Evolutionary conservation across 2,329 filamentous ascomycete genomes (phyloP), one percentile per base, ranked within the genome.

Genomic region (Stagonosporopsis chrysanthemi): DNA sequence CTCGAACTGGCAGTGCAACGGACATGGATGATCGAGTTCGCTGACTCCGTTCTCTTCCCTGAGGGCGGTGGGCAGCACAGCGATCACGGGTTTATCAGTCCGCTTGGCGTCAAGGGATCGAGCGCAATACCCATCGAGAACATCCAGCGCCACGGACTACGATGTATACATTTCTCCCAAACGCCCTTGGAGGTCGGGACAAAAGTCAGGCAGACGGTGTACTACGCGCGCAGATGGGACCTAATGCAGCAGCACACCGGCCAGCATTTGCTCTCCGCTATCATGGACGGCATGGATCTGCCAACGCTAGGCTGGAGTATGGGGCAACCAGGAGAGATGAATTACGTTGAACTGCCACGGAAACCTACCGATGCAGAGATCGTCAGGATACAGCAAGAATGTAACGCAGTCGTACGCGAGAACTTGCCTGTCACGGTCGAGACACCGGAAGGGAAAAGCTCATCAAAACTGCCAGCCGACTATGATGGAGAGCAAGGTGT

Each of bases 141-240:
- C 42, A 63, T 74, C 22, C 69, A 74, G 49, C 69, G 71, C 22
- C 71, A 73, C 47, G 71, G 85, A 79, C 70, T 97, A 85, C 29
- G 83, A 80, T 62, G 87, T 81, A 62, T 91, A 71, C 0, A 89
- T 89, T 26, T 89, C 90, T 94, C 93, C 94, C 40, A 93, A 90
- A 70, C 92, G 94, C 14, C 92, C 89, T 86, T 97, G 92, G 22
- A 96, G 81, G 0, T 94, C 90, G 42, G 93, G 84, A 72, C 65
- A 6, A 54, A 56, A 17, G 69, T 75, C 3, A 61, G 53, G 11
- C 72, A 75, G 56, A 62, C 60, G 4, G 63, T 75, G 43, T 64
- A 73, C 44, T 74, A 71, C 44, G 42, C 60, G 3, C 65, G 72
- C 11, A 64, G 71, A 42, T 74, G 70, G 69, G 71, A 74, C 38